Evolutionary conservation across 129 eudicot genomes (phyloP), one percentile per base, ranked within the genome.

Genomic region (Heracleum sosnowskyi): DNA sequence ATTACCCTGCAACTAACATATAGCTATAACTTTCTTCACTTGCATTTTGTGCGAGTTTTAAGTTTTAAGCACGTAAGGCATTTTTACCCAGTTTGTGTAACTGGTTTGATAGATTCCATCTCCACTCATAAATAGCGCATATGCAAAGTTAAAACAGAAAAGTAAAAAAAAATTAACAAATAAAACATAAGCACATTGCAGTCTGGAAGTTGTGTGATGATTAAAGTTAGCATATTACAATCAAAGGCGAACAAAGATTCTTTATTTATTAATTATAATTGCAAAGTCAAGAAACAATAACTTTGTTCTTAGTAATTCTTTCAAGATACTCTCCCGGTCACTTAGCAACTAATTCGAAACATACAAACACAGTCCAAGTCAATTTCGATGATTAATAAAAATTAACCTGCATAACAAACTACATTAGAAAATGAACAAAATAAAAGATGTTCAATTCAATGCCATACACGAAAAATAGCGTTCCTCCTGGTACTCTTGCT

Each of bases 1-100:
- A 51, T 80, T 90, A 15, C 97, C 98, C 40, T 93, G 96, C 8
- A 97, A 91, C 84, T 93, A 97, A 81, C 98, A 93, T 76, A 93
- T 89, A 46, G 93, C 96, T 77, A 93, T 93, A 68, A 93, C 82
- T 83, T 88, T 93, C 87, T 91, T 91, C 46, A 86, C 42, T 35
- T 88, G 87, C 98, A 93, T 93, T 71, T 81, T 72, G 28, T 0
- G 16, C 16, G 62, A 37, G 34, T 11, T 55, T 11, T n/a, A 77
- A 77, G 11, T 57, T 60, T 60, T 57, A 28, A 73, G 17, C 41
- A 81, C 49, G 47, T 28, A 16, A 44, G 60, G 28, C 55, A 37
- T 7, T n/a, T 45, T 62, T 17, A 69, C 33, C 75, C 74, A 71
- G 69, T n/a, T 40, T 71, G 45, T 55, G 39, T 41, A 73, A 79